Evolutionary conservation across 768 basidiomycete species (phyloP), one percentile per base, ranked within the genome.

Genomic region (Fibroporia radiculosa): DNA sequence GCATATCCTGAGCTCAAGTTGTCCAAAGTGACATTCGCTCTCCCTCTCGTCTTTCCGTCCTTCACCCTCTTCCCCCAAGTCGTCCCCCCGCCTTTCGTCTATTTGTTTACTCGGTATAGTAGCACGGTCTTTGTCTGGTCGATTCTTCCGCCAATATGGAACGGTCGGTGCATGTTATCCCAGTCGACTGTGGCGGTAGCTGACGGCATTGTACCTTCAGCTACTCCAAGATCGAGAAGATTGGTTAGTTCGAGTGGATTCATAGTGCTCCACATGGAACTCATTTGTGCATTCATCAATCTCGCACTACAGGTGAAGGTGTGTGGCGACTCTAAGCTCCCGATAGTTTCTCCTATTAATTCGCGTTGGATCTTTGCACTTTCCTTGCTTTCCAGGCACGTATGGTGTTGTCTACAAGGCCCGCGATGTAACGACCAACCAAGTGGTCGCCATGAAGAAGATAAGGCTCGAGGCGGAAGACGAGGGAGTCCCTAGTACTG

Each of bases 381-480:
- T n/a, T n/a, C n/a, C 40, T 8, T 19, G 10, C 20, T 33, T 37
- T 20, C 10, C 60, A 98, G 95, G 95, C 54, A 97, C 95, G 20
- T 98, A 98, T 55, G 95, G 95, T 45, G 95, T 98, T 42, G 95
- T 98, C 18, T 98, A 98, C 76, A 96, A 97, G 66, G 95, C 95
- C 31, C 78, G 81, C 53, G 93, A 98, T 62, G 66, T 79, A 50
- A 74, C 66, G 36, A 84, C 77, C 7, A 85, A 85, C 61, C 67
- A 80, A 54, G 81, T 97, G 54, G 96, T 99, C 40, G 96, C 96
- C 19, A 72, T 98, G 53, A 99, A 99, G 80, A 99, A 99, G 75
- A 98, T 99, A 61, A 72, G 96, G 31, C 79, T 99, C 22, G 96
- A 98, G 62, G 92, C 93, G 14, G 96, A 98, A 65, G 96, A 99